Base-by-base conservation (phyloP, 768 basidiomycete species). In the Tremella mesenterica region DNA sequence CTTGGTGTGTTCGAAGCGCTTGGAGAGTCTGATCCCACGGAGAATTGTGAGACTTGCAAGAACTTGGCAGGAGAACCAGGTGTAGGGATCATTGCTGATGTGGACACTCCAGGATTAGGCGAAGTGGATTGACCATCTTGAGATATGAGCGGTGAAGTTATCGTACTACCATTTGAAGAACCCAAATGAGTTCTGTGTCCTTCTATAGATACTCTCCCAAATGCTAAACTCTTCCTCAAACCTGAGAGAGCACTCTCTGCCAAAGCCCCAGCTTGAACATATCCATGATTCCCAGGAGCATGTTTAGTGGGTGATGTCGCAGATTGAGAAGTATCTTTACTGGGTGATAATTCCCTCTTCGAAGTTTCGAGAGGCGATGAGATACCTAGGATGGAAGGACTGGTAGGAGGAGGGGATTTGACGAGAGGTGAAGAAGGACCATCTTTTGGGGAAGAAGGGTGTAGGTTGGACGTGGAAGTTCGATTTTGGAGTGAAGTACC, bases 221-320 rank as follows among this genome's bases (percentile, higher is more conserved):
- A 61, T 26, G 60, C 50, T 33, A 68, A 63, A 16, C 57, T 56
- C 29, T 64, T 63, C 26, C 66, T 45, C 36, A 68, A 41, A 13
- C 66, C 66, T 23, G 54, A 54, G 12, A 67, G 46, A 13, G 65
- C 65, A 27, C 58, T 63, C 45, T 65, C 66, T 27, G 66, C 66
- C 10, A 64, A 45, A 48, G 50, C 46, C 44, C 57, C 29, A 27
- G 60, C 38, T 16, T 51, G 44, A 52, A 57, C 1, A 48, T 39
- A 9, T 53, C 53, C 28, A 5, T n/a, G n/a, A 23, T 23, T 41
- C 4, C 38, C 54, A 50, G 30, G 34, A 23, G 48, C 36, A 7
- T 52, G 21, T 27, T 48, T 50, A 2, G 57, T 58, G 2, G 57
- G 38, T 5, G 38, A 41, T 8, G 38, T 23, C 38, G 38, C 4